phyloP scores from a whole-genome alignment of 2,329 filamentous ascomycete genomes.

The Ceratocystis diversiconidia region DNA sequence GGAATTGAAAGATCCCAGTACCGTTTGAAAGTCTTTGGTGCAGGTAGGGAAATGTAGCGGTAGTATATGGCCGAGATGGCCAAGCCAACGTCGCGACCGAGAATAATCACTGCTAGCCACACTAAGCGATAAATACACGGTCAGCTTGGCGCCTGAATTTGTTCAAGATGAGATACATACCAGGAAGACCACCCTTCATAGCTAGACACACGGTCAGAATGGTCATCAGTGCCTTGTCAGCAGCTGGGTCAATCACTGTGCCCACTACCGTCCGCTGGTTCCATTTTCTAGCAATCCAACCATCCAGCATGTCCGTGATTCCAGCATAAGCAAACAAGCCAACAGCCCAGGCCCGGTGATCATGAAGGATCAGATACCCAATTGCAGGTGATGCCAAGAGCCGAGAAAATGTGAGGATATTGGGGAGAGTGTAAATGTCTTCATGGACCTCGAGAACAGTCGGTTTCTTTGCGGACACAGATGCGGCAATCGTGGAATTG shows the following conservation, averaged over 20 bases:
- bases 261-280: slow-evolving; percentile 86
- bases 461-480: slow-evolving; percentile 15
- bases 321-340: slow-evolving; percentile 85
- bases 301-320: slow-evolving; percentile 81
- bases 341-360: slow-evolving; percentile 64
- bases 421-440: slow-evolving; percentile 95
- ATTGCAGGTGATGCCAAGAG: slow-evolving; percentile 70
- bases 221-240: slow-evolving; percentile 93
- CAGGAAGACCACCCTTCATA: slow-evolving; percentile 64
- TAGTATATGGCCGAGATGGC: slow-evolving; percentile 85
- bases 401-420: slow-evolving; percentile 77
- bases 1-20: slow-evolving; percentile 98
- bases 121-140: slow-evolving; percentile 31
- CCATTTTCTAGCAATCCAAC: slow-evolving; percentile 81
- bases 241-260: slow-evolving; percentile 90
- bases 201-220: slow-evolving; percentile 75
- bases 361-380: slow-evolving; percentile 76
- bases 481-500: neutral
- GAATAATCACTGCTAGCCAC: slow-evolving; percentile 78
- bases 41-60: slow-evolving; percentile 83
- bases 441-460: slow-evolving; percentile 40
- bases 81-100: slow-evolving; percentile 74
- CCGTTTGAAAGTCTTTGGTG: slow-evolving; percentile 77
- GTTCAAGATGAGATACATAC: slow-evolving; percentile 33
- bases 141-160: neutral